phyloP scores from a whole-genome alignment of 2,329 filamentous ascomycete genomes.

The Diaporthe sp. region DNA sequence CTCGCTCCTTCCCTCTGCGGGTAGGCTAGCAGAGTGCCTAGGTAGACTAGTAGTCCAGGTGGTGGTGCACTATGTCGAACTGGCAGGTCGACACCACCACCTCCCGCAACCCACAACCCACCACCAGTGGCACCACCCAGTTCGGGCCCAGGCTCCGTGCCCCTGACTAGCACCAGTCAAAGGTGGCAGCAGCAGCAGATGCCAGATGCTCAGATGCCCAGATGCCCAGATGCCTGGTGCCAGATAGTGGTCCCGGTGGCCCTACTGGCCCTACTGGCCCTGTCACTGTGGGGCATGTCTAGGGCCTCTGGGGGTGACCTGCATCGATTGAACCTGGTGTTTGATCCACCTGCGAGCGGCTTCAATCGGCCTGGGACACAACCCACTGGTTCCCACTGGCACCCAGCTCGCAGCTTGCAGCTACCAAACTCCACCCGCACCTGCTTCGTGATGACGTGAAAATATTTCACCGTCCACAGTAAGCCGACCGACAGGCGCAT shows the following conservation, averaged over 20 bases:
- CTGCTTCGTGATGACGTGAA: slow-evolving; percentile 12
- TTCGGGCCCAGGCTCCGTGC: not conserved
- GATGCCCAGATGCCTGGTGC: not conserved
- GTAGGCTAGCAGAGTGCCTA: not conserved
- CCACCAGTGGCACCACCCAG: slow-evolving; percentile 8
- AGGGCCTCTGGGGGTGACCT: slow-evolving; percentile 1
- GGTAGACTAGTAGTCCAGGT: not conserved
- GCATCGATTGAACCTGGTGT: slow-evolving; percentile 20
- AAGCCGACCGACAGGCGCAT: not conserved
- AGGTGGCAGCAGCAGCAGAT: not conserved
- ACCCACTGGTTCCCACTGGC: not conserved
- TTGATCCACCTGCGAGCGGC: slow-evolving; percentile 12
- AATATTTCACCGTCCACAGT: slow-evolving; percentile 8
- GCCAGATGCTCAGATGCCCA: not conserved
- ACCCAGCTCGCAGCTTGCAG: not conserved
- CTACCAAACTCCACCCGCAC: not conserved
- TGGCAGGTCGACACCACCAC: not conserved
- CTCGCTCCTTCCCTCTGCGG: not conserved
- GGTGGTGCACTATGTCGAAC: not conserved
- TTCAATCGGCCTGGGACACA: slow-evolving; percentile 17
- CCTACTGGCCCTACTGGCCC: not conserved
- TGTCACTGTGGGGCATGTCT: not conserved
- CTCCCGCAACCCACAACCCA: not conserved
- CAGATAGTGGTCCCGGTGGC: not conserved
- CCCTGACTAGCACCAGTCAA: slow-evolving; percentile 1